phyloP scores from a whole-genome alignment of 495 filamentous ascomycete species.

The Xylaria sp. region DNA sequence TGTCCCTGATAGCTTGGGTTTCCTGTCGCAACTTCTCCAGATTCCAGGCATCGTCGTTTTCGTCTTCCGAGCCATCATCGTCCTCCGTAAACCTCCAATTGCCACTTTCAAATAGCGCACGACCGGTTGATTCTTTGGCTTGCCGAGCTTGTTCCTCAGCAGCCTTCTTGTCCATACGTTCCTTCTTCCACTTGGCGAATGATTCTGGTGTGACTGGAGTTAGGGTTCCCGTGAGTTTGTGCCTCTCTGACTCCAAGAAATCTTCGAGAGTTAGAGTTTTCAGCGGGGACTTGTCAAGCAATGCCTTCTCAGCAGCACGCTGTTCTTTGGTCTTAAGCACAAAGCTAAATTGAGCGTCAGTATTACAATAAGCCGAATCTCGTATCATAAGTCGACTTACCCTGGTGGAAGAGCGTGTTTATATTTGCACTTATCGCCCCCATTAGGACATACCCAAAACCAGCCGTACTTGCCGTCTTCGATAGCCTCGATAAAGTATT shows the following conservation, averaged over 20 bases:
- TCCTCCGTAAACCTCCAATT: constrained; percentile 80
- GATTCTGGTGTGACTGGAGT: constrained; percentile 92
- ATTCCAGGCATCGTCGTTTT: constrained; percentile 74
- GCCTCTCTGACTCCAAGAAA: constrained; percentile 92
- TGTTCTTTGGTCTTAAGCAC: constrained; percentile 98
- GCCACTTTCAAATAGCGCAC: constrained; percentile 94
- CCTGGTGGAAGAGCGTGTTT: constrained; percentile 93
- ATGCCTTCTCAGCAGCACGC: constrained; percentile 92
- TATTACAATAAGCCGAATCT: not conserved
- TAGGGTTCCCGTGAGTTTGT: constrained; percentile 86
- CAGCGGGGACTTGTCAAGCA: constrained; percentile 94
- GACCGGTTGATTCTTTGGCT: constrained; percentile 93
- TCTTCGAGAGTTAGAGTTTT: constrained; percentile 96
- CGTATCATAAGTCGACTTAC: constrained; percentile 55
- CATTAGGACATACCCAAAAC: constrained; percentile 99
- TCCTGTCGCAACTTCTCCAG: constrained; percentile 75
- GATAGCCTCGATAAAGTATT: constrained; percentile 96
- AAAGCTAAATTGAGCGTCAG: constrained; percentile 64
- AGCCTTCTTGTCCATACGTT: constrained; percentile 91
- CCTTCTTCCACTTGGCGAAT: constrained; percentile 96
- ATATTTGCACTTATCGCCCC: constrained; percentile 98
- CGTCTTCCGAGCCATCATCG: constrained; percentile 60
- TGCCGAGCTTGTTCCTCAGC: constrained; percentile 85
- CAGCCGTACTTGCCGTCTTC: constrained; percentile 99
- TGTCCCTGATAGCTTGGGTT: constrained; percentile 69